A percentile compares a stretch with the other conserved stretches of the same genome.
These are phyloP conservation scores for Geotrichum histeridarum DNA, from an alignment of 1,139 yeast genomes.

Conservation along the genomic window DNA sequence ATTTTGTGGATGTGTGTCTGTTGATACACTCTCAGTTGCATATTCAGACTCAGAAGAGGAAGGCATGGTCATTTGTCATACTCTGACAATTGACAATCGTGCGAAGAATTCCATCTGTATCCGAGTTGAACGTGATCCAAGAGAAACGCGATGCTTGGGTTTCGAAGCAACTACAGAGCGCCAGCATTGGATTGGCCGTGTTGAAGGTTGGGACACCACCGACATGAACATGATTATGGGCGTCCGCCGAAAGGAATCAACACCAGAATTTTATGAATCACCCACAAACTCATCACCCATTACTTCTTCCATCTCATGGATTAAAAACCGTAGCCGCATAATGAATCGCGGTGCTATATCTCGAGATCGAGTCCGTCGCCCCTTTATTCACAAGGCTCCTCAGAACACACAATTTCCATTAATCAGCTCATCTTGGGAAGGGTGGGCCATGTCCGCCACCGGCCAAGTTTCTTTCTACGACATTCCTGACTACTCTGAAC, in stretches of 20 bases:
- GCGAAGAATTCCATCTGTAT: conserved; percentile 78
- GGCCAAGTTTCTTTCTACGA: conserved; percentile 59
- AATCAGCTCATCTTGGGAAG: conserved; percentile 55
- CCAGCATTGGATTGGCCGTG: conserved; percentile 58
- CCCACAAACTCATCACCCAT: not conserved
- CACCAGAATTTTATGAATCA: not conserved
- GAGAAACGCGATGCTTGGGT: conserved; percentile 85
- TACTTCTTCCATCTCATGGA: not conserved
- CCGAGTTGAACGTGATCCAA: conserved; percentile 85
- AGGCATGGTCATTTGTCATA: conserved; percentile 61
- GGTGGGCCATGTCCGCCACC: conserved; percentile 65
- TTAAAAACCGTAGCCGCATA: not conserved
- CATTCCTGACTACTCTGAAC: conserved; percentile 52
- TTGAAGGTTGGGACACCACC: conserved; percentile 73
- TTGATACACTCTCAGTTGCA: conserved; percentile 63
- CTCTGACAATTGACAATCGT: conserved; percentile 64
- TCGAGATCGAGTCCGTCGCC: not conserved
- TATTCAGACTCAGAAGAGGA: conserved; percentile 56
- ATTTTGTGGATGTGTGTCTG: conserved; percentile 85
- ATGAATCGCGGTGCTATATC: not conserved
- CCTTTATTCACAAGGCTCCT: not conserved
- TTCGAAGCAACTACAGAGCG: conserved; percentile 70
- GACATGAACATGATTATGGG: conserved; percentile 76
- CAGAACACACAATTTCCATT: not conserved
- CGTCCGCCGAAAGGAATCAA: conserved; percentile 44